Conservation (phyloP, 169 alveolate genomes). For the Eimeria tenella region DNA sequence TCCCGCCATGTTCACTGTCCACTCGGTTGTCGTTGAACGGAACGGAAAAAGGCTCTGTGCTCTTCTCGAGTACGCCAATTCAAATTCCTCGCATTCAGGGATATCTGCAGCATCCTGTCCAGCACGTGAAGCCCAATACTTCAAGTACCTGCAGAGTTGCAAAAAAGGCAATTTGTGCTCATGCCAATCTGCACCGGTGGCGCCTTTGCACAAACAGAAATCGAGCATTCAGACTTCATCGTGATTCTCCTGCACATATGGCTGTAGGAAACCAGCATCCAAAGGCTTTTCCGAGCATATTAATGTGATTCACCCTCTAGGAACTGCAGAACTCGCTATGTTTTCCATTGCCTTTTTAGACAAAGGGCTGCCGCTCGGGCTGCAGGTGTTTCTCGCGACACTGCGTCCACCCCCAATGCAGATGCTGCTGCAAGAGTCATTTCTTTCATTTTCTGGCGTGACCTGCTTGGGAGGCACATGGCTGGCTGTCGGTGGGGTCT, state of each 20-base stretch:
- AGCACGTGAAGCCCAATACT: conserved; percentile 69
- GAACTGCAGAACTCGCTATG: conserved; percentile 30
- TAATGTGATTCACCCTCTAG: conserved; percentile 18
- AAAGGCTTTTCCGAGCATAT: too few species aligned
- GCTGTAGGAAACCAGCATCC: too few species aligned
- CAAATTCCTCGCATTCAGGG: conserved; percentile 77
- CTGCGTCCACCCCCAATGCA: conserved; percentile 14
- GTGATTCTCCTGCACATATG: too few species aligned
- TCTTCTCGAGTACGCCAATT: conserved; percentile 45
- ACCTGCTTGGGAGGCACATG: background rate
- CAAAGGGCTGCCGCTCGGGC: background rate
- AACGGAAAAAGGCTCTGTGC: conserved; percentile 75
- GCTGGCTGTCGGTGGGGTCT: background rate
- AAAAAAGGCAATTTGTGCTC: too few species aligned
- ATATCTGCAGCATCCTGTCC: conserved; percentile 68
- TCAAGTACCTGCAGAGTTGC: conserved; percentile 36
- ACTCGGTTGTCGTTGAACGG: conserved; percentile 78
- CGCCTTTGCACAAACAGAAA: background rate
- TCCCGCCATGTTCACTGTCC: conserved; percentile 78
- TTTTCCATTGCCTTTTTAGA: background rate
- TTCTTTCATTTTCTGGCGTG: background rate
- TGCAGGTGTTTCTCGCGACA: conserved; percentile 15
- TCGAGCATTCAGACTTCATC: background rate
- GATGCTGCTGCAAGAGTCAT: background rate
- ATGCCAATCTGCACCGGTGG: background rate